These are phyloP conservation scores for Lizonia empirigonia DNA, from an alignment of 2,329 filamentous ascomycete species.

Conservation along the genomic window DNA sequence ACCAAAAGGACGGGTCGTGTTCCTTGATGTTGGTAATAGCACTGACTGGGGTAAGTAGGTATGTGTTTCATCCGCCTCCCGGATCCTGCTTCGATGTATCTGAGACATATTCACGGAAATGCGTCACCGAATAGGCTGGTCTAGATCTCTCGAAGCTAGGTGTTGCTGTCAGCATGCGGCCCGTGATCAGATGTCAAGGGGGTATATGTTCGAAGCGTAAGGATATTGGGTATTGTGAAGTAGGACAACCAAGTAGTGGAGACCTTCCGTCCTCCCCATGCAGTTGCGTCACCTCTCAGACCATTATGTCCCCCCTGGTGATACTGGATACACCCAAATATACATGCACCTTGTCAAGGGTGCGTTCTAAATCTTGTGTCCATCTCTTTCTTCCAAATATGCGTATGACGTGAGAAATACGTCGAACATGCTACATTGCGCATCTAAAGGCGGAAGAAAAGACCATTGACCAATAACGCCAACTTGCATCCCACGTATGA, in stretches of 20 bases:
- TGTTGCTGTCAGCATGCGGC: not conserved
- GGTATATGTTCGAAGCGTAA: not conserved
- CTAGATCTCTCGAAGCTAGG: not conserved
- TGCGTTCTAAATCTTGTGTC: constrained; percentile 7
- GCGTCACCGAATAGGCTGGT: constrained; percentile 2
- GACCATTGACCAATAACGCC: constrained; percentile 26
- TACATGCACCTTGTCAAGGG: constrained; percentile 12
- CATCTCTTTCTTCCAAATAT: constrained; percentile 7
- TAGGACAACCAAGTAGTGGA: constrained; percentile 8
- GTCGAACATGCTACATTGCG: constrained; percentile 17
- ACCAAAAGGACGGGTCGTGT: not conserved
- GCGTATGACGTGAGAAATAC: constrained; percentile 6
- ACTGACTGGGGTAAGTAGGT: not conserved
- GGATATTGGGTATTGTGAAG: constrained; percentile 14
- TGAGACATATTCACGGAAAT: constrained; percentile 1
- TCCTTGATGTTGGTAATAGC: constrained; percentile 1
- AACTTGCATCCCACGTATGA: constrained; percentile 20
- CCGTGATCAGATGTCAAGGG: not conserved
- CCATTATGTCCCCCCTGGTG: constrained; percentile 6
- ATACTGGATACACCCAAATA: constrained; percentile 13
- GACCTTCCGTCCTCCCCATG: constrained; percentile 15
- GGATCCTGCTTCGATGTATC: constrained; percentile 1
- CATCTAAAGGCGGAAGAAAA: constrained; percentile 10
- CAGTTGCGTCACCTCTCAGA: constrained; percentile 7
- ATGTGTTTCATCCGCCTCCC: constrained; percentile 7